phyloP scores from a whole-genome alignment of 352 stramenopile species.

The Globisporangium iwayamae region DNA sequence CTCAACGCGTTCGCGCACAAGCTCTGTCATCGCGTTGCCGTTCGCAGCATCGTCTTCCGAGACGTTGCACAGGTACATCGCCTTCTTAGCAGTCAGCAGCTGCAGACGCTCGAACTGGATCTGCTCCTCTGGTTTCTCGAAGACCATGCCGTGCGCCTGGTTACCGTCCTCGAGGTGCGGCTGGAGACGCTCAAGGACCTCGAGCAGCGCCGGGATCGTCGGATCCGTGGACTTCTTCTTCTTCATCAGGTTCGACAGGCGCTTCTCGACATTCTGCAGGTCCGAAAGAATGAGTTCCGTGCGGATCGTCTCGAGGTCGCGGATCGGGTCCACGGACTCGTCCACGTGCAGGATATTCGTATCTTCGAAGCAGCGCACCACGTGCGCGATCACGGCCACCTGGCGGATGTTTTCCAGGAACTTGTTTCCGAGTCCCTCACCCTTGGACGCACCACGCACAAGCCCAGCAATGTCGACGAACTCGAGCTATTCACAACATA shows the following conservation, averaged over 20 bases:
- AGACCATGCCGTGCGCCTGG: conserved; percentile 42
- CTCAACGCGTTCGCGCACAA: conserved; percentile 61
- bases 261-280: conserved; percentile 75
- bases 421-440: conserved; percentile 84
- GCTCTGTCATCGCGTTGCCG: conserved; percentile 92
- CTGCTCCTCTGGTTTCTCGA: conserved; percentile 85
- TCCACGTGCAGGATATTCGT: conserved; percentile 98
- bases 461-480: conserved; percentile 88
- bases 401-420: conserved; percentile 87
- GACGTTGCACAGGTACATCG: conserved; percentile 98
- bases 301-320: conserved; percentile 98
- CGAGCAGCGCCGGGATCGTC: conserved; percentile 43
- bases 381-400: conserved; percentile 77
- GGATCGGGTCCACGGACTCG: conserved; percentile 92
- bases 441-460: conserved; percentile 74
- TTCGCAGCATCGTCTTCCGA: conserved; percentile 91
- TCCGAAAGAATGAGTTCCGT: conserved; percentile 95
- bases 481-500: conserved; percentile 50
- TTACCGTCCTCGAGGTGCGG: conserved; percentile 85
- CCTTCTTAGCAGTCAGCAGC: conserved; percentile 90
- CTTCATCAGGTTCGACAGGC: conserved; percentile 58
- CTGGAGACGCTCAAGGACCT: conserved; percentile 57
- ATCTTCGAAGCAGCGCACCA: conserved; percentile 98
- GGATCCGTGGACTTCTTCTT: conserved; percentile 77
- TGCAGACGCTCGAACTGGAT: conserved; percentile 79